A percentile compares a stretch with the other conserved stretches of the same genome.
phyloP scores from a whole-genome alignment of 139 green algal genomes.

The Micromonas pusilla region DNA sequence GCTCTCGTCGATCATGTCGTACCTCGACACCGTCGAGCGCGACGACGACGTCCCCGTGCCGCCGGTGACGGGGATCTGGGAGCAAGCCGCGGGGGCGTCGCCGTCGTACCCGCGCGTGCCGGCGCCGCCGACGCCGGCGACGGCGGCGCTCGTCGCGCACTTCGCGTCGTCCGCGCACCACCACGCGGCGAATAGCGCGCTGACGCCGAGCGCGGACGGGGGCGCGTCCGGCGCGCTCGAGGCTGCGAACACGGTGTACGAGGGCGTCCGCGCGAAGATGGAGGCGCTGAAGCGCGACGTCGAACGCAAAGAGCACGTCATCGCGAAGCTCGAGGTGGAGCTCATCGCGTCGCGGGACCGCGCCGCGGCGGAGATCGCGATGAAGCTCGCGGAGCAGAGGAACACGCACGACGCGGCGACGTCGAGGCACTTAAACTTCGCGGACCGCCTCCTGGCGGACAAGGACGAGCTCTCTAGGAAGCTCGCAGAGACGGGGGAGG shows the following conservation, averaged over 20 bases:
- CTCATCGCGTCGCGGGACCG: conserved; percentile 1
- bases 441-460: conserved; percentile 34
- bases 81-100: neutral
- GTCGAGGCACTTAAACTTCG: conserved; percentile 25
- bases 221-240: conserved; percentile 30
- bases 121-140: neutral
- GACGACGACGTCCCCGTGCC: neutral
- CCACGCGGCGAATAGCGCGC: neutral
- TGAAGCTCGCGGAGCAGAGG: neutral
- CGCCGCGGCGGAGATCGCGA: neutral
- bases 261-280: conserved; percentile 17
- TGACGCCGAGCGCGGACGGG: conserved; percentile 6
- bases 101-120: neutral
- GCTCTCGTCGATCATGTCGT: conserved; percentile 44
- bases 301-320: neutral
- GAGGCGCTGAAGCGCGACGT: conserved; percentile 5
- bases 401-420: conserved; percentile 15
- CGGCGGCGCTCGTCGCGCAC: too few relatives aligned
- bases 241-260: conserved; percentile 28
- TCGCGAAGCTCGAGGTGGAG: conserved; percentile 3
- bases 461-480: conserved; percentile 30
- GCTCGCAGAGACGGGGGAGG: conserved; percentile 12
- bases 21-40: conserved; percentile 45
- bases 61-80: neutral
- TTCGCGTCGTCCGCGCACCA: neutral